Evolutionary conservation across 108 stramenopile species (phyloP), one percentile per base, ranked within the genome.

Genomic region (Nannochloropsis salina): DNA sequence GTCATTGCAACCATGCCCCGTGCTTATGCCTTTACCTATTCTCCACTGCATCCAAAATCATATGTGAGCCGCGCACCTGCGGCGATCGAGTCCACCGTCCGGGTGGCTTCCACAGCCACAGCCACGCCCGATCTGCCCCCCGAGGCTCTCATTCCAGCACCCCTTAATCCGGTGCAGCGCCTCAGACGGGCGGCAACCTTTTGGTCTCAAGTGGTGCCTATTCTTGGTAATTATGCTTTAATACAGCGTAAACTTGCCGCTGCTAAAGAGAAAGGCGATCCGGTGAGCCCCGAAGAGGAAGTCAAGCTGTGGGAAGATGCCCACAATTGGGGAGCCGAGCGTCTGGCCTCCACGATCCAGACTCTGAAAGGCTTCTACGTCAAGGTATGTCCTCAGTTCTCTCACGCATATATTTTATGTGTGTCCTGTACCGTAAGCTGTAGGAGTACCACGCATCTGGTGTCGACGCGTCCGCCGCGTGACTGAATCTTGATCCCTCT

Each of bases 291-390:
- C 47, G 47, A 51, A 51, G 47, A 51, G 10, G 47, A 51, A 15
- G 15, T 12, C 10, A 51, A 51, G 15, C 15, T 51, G 1, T 51
- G 47, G 47, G 47, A 88, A 80, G 84, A 84, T 9, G 45, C 84
- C 10, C 88, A 88, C 51, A 80, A 84, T 92, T 82, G 97, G 97
- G 84, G 96, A 93, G 41, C 84, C 81, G 44, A 94, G 92, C 82
- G 89, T 9, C 81, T 96, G 80, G 87, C 89, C 1, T 90, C 92
- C 80, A 94, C 92, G 42, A 95, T 97, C 81, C 90, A 94, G 1
- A 91, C 94, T 1, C 93, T 98, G 44, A 95, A 96, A 74, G 97
- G 97, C 61, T 98, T 97, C 91, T 98, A 97, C 81, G 96, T 96
- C 86, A 98, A 98, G 90, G 96, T 96, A n/a, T 94, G 95, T 3